Evolutionary conservation across 371 early-diverging fungal genomes (phyloP).

Genomic region (Furculomyces boomerangus): DNA sequence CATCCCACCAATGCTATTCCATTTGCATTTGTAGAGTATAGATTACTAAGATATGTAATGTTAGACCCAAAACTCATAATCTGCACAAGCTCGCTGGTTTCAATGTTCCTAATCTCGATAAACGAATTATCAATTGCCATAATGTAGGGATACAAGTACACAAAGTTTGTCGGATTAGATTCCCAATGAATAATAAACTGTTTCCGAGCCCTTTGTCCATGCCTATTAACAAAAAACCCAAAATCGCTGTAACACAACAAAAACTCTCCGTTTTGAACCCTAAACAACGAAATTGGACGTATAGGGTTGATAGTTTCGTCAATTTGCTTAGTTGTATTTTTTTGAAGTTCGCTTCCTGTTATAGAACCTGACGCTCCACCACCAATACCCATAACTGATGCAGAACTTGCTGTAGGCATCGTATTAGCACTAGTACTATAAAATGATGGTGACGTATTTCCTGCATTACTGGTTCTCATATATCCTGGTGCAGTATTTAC

Average conservation of each 20-base stretch:
- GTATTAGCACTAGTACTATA: not conserved
- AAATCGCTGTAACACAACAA: conserved; percentile 82
- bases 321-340: not conserved
- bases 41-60: no score
- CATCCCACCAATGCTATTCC: no score
- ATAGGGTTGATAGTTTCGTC: conserved; percentile 3
- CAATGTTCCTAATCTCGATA: conserved; percentile 72
- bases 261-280: conserved; percentile 51
- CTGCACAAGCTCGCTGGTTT: conserved; percentile 32
- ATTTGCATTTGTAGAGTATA: no score
- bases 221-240: conserved; percentile 74
- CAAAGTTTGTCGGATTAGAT: conserved; percentile 42
- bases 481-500: not conserved
- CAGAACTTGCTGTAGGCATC: conserved; percentile 17
- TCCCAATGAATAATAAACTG: conserved; percentile 66
- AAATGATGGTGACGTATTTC: not conserved
- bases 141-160: conserved; percentile 64
- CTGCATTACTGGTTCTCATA: not conserved
- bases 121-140: conserved; percentile 78
- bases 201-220: conserved; percentile 51
- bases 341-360: not conserved
- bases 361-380: not conserved
- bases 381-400: conserved; percentile 4
- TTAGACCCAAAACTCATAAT: conserved; percentile 23
- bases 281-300: conserved; percentile 64